A percentile compares a stretch with the other conserved stretches of the same genome.
Conservation (phyloP, 2,329 filamentous ascomycete species). For the Periconia sp. region DNA sequence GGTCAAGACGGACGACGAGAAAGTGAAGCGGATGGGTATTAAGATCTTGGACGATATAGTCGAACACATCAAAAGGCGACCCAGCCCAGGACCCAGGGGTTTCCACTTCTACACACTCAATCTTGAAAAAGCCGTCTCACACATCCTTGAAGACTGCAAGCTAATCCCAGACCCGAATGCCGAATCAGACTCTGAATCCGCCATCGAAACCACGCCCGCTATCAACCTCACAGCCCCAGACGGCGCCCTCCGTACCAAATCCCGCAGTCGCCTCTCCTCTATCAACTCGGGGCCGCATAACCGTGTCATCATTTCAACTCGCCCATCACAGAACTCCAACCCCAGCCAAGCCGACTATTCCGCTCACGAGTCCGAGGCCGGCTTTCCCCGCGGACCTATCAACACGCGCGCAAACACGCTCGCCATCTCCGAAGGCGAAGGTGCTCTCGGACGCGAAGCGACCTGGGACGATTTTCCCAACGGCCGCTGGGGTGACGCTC, state of each 20-base stretch:
- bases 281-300: slow-evolving; percentile 86
- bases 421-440: slow-evolving; percentile 92
- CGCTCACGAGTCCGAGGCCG: slow-evolving; percentile 74
- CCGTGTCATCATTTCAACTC: slow-evolving; percentile 73
- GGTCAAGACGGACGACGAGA: slow-evolving; percentile 77
- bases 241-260: slow-evolving; percentile 20
- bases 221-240: slow-evolving; percentile 35
- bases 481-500: slow-evolving; percentile 89
- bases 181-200: slow-evolving; percentile 46
- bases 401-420: slow-evolving; percentile 83
- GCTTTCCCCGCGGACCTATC: slow-evolving; percentile 69
- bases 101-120: slow-evolving; percentile 99
- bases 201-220: slow-evolving; percentile 51
- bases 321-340: slow-evolving; percentile 56
- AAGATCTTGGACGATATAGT: slow-evolving; percentile 85
- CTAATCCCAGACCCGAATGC: slow-evolving; percentile 65
- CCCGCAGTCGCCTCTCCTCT: slow-evolving; percentile 69
- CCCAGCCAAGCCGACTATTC: slow-evolving; percentile 58
- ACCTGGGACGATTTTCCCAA: slow-evolving; percentile 99
- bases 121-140: slow-evolving; percentile 91
- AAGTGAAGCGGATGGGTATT: slow-evolving; percentile 77
- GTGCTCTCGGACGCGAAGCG: slow-evolving; percentile 84
- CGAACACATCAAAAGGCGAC: slow-evolving; percentile 71
- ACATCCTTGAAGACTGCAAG: slow-evolving; percentile 83
- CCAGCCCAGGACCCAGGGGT: slow-evolving; percentile 53